A percentile compares a stretch with the other conserved stretches of the same genome.
Conservation (phyloP, 2,329 filamentous ascomycete species). For the Epichloe baconii region DNA sequence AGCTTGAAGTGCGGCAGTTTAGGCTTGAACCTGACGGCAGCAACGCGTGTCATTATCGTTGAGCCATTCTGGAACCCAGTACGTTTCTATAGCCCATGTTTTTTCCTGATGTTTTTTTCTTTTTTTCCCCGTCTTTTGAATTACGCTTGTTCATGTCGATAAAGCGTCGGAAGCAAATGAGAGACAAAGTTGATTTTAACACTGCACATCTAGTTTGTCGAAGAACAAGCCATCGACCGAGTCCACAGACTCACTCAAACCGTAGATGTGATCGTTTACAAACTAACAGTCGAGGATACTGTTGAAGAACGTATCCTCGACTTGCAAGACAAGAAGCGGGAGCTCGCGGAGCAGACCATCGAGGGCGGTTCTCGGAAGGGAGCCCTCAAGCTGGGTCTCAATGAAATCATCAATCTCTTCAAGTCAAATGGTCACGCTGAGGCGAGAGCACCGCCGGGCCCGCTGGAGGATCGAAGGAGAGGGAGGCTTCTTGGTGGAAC, state of each 20-base stretch:
- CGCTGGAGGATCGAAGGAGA: slow-evolving; percentile 1
- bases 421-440: slow-evolving; percentile 40
- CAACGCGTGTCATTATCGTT: slow-evolving; percentile 82
- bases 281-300: slow-evolving; percentile 71
- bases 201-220: slow-evolving; percentile 55
- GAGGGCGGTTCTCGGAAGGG: slow-evolving; percentile 64
- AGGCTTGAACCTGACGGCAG: slow-evolving; percentile 87
- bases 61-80: slow-evolving; percentile 98
- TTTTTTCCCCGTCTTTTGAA: background rate
- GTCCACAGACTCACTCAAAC: slow-evolving; percentile 98
- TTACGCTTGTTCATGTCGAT: too few species aligned
- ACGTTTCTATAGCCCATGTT: slow-evolving; percentile 20
- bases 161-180: too few species aligned
- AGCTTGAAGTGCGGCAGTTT: slow-evolving; percentile 88
- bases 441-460: slow-evolving; percentile 5
- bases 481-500: slow-evolving; percentile 1
- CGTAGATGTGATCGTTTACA: slow-evolving; percentile 87
- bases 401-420: slow-evolving; percentile 89
- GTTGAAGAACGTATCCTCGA: slow-evolving; percentile 94
- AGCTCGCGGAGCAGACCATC: slow-evolving; percentile 82
- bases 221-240: slow-evolving; percentile 96
- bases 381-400: slow-evolving; percentile 74
- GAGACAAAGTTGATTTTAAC: background rate
- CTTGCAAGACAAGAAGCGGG: slow-evolving; percentile 84
- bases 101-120: background rate